Percentiles rank a stretch among this genome's conserved stretches.
phyloP scores from a whole-genome alignment of 805 yeast genomes.

The Lachancea lanzarotensis region DNA sequence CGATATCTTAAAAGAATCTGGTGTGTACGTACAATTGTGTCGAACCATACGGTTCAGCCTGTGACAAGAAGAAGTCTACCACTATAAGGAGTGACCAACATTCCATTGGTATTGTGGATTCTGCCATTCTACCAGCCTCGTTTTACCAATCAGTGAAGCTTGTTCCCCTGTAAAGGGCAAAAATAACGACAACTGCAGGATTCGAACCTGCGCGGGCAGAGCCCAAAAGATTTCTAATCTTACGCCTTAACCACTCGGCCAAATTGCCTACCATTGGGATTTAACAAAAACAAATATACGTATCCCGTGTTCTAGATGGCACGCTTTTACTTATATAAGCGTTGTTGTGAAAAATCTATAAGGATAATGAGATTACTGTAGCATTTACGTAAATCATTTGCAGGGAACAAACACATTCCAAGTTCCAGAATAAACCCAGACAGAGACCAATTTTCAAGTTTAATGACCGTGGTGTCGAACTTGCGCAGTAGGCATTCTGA shows the following conservation, averaged over 20 bases:
- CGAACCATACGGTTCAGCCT: too few relatives aligned
- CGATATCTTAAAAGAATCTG: too few relatives aligned
- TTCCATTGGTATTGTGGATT: too few relatives aligned
- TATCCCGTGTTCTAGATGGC: too few relatives aligned
- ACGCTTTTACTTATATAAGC: too few relatives aligned
- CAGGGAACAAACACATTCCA: not conserved
- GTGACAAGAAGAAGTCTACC: too few relatives aligned
- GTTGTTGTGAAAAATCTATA: not conserved
- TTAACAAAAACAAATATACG: too few relatives aligned
- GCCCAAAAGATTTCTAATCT: slow-evolving; percentile 56
- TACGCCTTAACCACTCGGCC: slow-evolving; percentile 67
- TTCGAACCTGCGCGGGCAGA: slow-evolving; percentile 61
- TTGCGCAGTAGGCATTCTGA: not conserved
- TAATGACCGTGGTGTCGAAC: slow-evolving; percentile 1
- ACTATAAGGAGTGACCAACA: too few relatives aligned
- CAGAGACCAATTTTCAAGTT: not conserved
- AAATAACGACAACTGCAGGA: slow-evolving; percentile 62
- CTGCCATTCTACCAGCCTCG: too few relatives aligned
- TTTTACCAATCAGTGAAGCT: too few relatives aligned
- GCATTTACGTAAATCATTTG: not conserved
- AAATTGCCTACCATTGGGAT: slow-evolving; percentile 16
- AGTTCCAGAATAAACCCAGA: not conserved
- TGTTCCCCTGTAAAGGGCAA: too few relatives aligned
- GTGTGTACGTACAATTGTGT: too few relatives aligned
- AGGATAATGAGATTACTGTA: not conserved